Base-by-base conservation (phyloP, 139 green algal genomes). In the Ettlia oleoabundans region DNA sequence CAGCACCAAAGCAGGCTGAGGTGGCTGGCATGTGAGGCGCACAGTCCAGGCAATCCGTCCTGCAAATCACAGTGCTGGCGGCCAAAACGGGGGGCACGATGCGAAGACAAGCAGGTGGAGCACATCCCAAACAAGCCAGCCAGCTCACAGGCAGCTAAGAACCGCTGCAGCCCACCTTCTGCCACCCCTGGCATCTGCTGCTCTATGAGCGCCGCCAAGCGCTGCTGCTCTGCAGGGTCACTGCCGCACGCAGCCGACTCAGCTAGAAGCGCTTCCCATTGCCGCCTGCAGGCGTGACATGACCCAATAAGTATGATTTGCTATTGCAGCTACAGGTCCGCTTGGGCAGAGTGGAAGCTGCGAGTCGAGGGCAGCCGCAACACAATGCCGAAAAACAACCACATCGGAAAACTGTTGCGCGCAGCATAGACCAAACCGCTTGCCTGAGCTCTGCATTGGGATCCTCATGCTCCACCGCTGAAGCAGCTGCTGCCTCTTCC, bases 151-250 rank as follows among this genome's bases (percentile, higher is more conserved):
- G 3, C 66, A 18, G n/a, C n/a, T n/a, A n/a, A n/a, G n/a, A n/a
- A n/a, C n/a, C n/a, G n/a, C n/a, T n/a, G n/a, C n/a, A n/a, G n/a
- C n/a, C n/a, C 72, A 79, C 72, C 72, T 79, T 79, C 72, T 22
- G 72, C 72, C 51, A 79, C 52, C 52, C 72, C 52, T 0, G 33
- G 51, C 72, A 79, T 79, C 72, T 79, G 51, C 72, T 79, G 33
- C 72, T 79, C 72, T 33, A 79, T 51, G n/a, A 47, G 33, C 51
- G 15, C 72, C 32, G 51, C 53, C 22, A 67, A 24, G 33, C 28
- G 47, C 51, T 79, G 51, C 72, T 79, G 72, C 52, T 6, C 19
- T 24, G 3, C 52, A 8, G 55, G 19, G 22, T 79, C 72, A 32
- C 19, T 28, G 2, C 72, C 72, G 35, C 72, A 79, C 22, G 72